Percentiles rank a stretch among this genome's conserved stretches.
phyloP scores from a whole-genome alignment of 2,329 filamentous ascomycete genomes.

The Kalaharituber pfeilii region DNA sequence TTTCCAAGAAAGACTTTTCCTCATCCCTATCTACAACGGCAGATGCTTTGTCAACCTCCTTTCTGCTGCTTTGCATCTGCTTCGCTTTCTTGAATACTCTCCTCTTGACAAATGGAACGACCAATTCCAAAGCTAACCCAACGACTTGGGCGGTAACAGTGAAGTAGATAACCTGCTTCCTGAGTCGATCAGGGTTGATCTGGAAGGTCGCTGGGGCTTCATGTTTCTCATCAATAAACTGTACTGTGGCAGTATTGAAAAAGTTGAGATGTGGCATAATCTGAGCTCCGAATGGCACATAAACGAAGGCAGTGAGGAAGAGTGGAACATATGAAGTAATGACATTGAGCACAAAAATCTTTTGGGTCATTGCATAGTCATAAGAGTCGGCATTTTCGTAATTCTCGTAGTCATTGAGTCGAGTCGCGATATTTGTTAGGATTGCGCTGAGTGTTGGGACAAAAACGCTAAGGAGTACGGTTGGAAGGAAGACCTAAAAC shows the following conservation, averaged over 20 bases:
- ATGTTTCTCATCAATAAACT: slow-evolving; percentile 51
- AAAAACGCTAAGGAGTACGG: slow-evolving; percentile 63
- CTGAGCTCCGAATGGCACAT: slow-evolving; percentile 73
- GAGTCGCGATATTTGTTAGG: slow-evolving; percentile 58
- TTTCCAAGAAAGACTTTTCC: slow-evolving; percentile 61
- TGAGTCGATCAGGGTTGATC: slow-evolving; percentile 67
- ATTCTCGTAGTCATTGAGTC: slow-evolving; percentile 70
- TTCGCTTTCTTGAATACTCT: slow-evolving; percentile 63
- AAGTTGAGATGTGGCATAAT: slow-evolving; percentile 75
- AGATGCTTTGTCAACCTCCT: slow-evolving; percentile 40
- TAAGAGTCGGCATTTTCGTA: slow-evolving; percentile 77
- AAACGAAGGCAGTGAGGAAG: slow-evolving; percentile 85
- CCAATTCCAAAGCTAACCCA: slow-evolving; percentile 65
- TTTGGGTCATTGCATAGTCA: slow-evolving; percentile 68
- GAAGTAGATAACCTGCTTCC: slow-evolving; percentile 87
- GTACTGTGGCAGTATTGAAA: slow-evolving; percentile 56
- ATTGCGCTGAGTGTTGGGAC: slow-evolving; percentile 62
- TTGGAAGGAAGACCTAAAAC: slow-evolving; percentile 63
- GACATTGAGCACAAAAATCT: slow-evolving; percentile 92
- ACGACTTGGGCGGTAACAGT: slow-evolving; percentile 88
- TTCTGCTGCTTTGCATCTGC: slow-evolving; percentile 46
- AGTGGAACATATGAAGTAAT: slow-evolving; percentile 87
- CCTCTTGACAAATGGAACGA: slow-evolving; percentile 73
- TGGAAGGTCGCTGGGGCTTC: slow-evolving; percentile 49
- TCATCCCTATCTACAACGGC: slow-evolving; percentile 29